phyloP scores from a whole-genome alignment of 2,329 filamentous ascomycete species.

The Diplodia sapinea region DNA sequence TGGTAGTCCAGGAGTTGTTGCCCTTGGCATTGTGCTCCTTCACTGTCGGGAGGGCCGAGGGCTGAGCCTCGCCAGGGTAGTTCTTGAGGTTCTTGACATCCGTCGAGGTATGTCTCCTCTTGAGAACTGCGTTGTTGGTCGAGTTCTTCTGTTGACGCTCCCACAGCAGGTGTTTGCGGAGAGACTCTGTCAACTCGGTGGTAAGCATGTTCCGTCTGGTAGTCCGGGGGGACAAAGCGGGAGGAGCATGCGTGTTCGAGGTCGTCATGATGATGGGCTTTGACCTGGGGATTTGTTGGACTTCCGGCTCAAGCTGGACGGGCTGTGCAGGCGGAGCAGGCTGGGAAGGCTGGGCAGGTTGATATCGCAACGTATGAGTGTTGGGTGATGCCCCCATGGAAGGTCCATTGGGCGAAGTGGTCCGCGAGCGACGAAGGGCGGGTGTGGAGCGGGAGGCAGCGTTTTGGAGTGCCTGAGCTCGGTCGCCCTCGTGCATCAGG shows the following conservation, averaged over 20 bases:
- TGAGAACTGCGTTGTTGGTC: conserved; percentile 84
- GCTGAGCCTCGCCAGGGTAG: conserved; percentile 68
- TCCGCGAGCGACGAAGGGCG: conserved; percentile 64
- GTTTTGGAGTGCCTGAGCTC: conserved; percentile 71
- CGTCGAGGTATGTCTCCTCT: conserved; percentile 80
- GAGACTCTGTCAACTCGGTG: conserved; percentile 90
- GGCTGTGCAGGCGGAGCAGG: not conserved
- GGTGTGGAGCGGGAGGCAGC: conserved; percentile 65
- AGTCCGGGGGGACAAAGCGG: conserved; percentile 85
- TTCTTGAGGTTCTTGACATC: conserved; percentile 88
- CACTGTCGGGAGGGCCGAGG: conserved; percentile 43
- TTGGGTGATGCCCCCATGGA: conserved; percentile 66
- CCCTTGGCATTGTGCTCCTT: conserved; percentile 65
- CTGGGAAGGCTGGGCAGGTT: not conserved
- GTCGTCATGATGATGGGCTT: conserved; percentile 81
- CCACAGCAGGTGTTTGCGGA: conserved; percentile 90
- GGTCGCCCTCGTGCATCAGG: conserved; percentile 81
- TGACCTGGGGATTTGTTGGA: conserved; percentile 63
- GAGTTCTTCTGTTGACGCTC: conserved; percentile 94
- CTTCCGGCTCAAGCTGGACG: conserved; percentile 57
- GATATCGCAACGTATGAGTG: conserved; percentile 44
- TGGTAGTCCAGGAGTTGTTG: conserved; percentile 75
- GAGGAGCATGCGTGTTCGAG: conserved; percentile 67
- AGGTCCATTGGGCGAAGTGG: conserved; percentile 71
- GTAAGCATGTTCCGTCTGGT: conserved; percentile 95